These are phyloP conservation scores for Cinchona pubescens DNA, from an alignment of 257 asterid species.

Conservation along the genomic window DNA sequence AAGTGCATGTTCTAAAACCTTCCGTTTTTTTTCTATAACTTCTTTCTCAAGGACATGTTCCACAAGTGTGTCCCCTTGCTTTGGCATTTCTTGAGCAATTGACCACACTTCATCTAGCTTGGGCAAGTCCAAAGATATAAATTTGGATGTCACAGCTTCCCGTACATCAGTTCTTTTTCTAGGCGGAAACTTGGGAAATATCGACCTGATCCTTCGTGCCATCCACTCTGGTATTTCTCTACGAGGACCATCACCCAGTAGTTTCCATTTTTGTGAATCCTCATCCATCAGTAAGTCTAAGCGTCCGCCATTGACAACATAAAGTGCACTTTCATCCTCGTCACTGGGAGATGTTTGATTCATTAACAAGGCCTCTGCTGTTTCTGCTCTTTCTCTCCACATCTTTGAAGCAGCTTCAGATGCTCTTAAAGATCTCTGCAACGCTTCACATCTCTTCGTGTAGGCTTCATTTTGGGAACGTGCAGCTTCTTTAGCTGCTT, in stretches of 20 bases:
- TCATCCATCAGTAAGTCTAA: slow-evolving; percentile 33
- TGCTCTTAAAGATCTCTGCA: slow-evolving; percentile 39
- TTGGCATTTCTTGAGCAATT: slow-evolving; percentile 35
- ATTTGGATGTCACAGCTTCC: slow-evolving; percentile 28
- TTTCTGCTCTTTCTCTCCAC: slow-evolving; percentile 41
- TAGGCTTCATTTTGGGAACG: slow-evolving; percentile 32
- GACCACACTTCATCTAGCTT: slow-evolving; percentile 44
- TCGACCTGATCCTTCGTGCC: slow-evolving; percentile 35
- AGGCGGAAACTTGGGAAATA: slow-evolving; percentile 43
- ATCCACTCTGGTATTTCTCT: slow-evolving; percentile 44
- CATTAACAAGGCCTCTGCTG: slow-evolving; percentile 26
- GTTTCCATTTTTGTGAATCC: slow-evolving; percentile 43
- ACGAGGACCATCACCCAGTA: slow-evolving; percentile 42
- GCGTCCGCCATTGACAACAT: slow-evolving; percentile 39
- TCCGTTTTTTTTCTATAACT: slow-evolving; percentile 41
- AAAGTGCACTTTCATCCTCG: slow-evolving; percentile 26
- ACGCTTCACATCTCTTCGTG: slow-evolving; percentile 37
- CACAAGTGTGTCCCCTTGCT: slow-evolving; percentile 39
- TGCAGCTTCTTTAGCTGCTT: slow-evolving; percentile 40
- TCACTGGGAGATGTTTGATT: slow-evolving; percentile 19
- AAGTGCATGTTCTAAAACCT: slow-evolving; percentile 41
- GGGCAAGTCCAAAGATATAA: slow-evolving; percentile 35
- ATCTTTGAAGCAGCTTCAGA: slow-evolving; percentile 35
- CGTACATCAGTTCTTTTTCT: slow-evolving; percentile 31
- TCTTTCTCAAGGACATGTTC: slow-evolving; percentile 47